Conservation (phyloP, 1,139 yeast species). For the Geotrichum fermentans region DNA sequence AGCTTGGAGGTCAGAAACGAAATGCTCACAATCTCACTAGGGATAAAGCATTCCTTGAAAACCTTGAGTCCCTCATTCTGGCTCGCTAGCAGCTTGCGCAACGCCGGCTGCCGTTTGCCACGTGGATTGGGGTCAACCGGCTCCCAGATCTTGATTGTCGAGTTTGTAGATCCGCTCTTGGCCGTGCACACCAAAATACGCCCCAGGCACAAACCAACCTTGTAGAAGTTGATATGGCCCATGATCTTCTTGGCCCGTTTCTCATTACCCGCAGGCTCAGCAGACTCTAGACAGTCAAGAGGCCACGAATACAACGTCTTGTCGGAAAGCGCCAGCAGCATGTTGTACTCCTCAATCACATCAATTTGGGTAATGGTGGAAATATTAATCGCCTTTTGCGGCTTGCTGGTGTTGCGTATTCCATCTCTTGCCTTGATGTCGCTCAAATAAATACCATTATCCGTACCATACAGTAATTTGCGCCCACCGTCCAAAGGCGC, state of each 20-base stretch:
- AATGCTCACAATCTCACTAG: constrained; percentile 85
- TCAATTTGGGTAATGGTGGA: constrained; percentile 83
- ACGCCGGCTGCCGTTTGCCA: constrained; percentile 41
- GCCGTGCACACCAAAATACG: constrained; percentile 86
- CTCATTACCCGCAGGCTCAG: constrained; percentile 61
- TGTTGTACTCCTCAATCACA: constrained; percentile 86
- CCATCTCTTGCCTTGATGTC: constrained; percentile 39
- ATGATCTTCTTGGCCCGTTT: constrained; percentile 73
- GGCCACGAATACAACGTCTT: constrained; percentile 82
- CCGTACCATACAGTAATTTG: constrained; percentile 84
- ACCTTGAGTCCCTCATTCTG: constrained; percentile 53
- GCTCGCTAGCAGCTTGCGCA: constrained; percentile 48
- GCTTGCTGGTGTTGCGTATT: constrained; percentile 59
- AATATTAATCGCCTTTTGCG: constrained; percentile 72
- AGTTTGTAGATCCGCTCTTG: constrained; percentile 63
- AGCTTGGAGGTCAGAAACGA: constrained; percentile 83
- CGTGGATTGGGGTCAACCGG: constrained; percentile 56
- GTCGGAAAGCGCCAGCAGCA: constrained; percentile 75
- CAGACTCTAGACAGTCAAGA: constrained; percentile 58
- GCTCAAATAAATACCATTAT: constrained; percentile 82
- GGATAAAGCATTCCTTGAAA: constrained; percentile 72
- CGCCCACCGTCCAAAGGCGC: constrained; percentile 95
- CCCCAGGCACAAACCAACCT: constrained; percentile 89
- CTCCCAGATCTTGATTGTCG: constrained; percentile 80
- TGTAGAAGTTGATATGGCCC: constrained; percentile 81